Conservation (phyloP, 1,284 basidiomycete genomes). For the Ceratobasidium theobromae region DNA sequence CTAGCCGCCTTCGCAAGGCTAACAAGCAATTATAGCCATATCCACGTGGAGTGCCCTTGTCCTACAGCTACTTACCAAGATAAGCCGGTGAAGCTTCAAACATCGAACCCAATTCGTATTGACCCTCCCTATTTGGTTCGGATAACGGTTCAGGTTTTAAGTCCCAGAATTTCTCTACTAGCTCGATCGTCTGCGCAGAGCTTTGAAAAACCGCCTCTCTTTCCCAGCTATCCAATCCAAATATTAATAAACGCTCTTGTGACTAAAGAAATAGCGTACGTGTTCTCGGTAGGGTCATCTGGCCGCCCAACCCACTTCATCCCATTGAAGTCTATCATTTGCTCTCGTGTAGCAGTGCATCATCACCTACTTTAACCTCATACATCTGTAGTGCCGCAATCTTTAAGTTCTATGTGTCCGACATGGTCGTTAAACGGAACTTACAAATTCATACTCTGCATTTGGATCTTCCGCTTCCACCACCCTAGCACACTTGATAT, state of each 20-base stretch:
- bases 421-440: too few relatives aligned
- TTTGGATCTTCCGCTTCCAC: conserved; percentile 2
- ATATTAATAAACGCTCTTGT: background rate
- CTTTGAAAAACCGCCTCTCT: background rate
- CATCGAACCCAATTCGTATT: background rate
- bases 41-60: too few relatives aligned
- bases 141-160: background rate
- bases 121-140: conserved; percentile 8
- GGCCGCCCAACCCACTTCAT: conserved; percentile 13
- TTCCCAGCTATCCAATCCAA: conserved; percentile 1
- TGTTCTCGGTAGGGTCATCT: conserved; percentile 8
- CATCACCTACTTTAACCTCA: conserved; percentile 21
- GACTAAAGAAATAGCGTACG: background rate
- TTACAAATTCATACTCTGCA: conserved; percentile 12
- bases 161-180: conserved; percentile 17
- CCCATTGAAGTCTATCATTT: background rate
- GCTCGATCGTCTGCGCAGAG: background rate
- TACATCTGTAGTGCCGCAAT: conserved; percentile 1
- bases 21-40: too few relatives aligned
- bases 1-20: too few relatives aligned
- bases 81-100: conserved; percentile 9
- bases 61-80: conserved; percentile 18
- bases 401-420: too few relatives aligned
- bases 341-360: background rate
- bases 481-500: conserved; percentile 19